Conservation (phyloP, 2,329 filamentous ascomycete species). For the Cladobotryum protrusum region DNA sequence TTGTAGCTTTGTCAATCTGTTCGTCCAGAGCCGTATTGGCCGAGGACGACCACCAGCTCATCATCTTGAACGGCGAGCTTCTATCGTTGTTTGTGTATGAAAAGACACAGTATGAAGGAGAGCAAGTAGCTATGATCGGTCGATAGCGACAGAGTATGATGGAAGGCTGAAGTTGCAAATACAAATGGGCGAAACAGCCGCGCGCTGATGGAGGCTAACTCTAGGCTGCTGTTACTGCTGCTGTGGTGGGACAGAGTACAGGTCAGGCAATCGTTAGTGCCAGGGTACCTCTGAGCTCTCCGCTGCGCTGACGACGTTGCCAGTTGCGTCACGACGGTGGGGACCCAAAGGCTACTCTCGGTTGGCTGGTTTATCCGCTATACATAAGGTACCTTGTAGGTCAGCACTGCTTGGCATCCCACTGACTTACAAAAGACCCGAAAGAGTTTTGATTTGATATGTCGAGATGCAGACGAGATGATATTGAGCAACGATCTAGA, state of each 20-base stretch:
- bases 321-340: constrained; percentile 13
- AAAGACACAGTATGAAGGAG: neutral
- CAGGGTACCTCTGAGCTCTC: neutral
- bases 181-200: neutral
- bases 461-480: no score
- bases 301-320: constrained; percentile 10
- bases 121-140: neutral
- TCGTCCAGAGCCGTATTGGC: constrained; percentile 88
- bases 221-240: constrained; percentile 1
- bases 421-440: no score
- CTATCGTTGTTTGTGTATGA: constrained; percentile 9
- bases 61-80: constrained; percentile 42
- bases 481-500: no score
- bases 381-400: no score
- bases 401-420: no score
- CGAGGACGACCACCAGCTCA: constrained; percentile 96
- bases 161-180: constrained; percentile 1
- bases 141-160: constrained; percentile 2
- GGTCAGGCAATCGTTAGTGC: neutral
- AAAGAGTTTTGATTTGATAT: no score
- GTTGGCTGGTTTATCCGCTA: constrained; percentile 9
- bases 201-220: neutral
- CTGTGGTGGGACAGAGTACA: neutral
- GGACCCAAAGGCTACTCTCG: constrained; percentile 1
- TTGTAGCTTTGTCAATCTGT: constrained; percentile 92